Evolutionary conservation across 495 filamentous ascomycete genomes (phyloP), one percentile per base, ranked within the genome.

Genomic region (Gamarada debralockiae): DNA sequence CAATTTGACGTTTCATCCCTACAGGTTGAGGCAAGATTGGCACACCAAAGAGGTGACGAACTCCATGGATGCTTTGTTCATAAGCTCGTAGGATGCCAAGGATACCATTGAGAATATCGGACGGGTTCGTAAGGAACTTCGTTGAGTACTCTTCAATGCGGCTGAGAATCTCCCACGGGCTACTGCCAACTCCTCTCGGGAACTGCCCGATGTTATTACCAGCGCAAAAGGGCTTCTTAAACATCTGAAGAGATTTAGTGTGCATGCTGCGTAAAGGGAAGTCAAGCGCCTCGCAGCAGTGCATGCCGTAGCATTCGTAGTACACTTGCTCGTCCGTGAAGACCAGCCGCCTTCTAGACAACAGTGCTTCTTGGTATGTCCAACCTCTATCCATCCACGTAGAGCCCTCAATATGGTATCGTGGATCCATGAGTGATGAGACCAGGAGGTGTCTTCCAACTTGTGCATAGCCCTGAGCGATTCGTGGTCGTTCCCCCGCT

Each of bases 361-460:
- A 54, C 6, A 70, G 13, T 0, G 48, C 64, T 58, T 74, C 70
- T 49, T 75, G 72, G 46, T 59, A 72, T n/a, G 72, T 74, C 71
- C 72, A 74, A 10, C 61, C 71, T 36, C 72, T 40, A 1, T 42
- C 58, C 36, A 61, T 57, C 67, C 67, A 70, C 24, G 21, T 34
- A 14, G 53, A 47, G 10, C 17, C n/a, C 13, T 25, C 20, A 13
- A 48, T 63, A 1, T 41, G 31, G 12, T 13, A 41, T 12, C 17
- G 10, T 38, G 31, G 38, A 13, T 20, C 10, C 17, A 15, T 7
- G 17, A 8, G 12, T 8, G 17, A 6, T 14, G 38, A 27, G 48
- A 52, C 13, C 2, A 52, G 18, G 31, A 34, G n/a, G n/a, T 34
- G 31, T n/a, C 34, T 42, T 6, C n/a, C 12, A 21, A 8, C 12